Evolutionary conservation across 2,329 filamentous ascomycete genomes (phyloP), one percentile per base, ranked within the genome.

Genomic region (Cryphonectria radicalis): DNA sequence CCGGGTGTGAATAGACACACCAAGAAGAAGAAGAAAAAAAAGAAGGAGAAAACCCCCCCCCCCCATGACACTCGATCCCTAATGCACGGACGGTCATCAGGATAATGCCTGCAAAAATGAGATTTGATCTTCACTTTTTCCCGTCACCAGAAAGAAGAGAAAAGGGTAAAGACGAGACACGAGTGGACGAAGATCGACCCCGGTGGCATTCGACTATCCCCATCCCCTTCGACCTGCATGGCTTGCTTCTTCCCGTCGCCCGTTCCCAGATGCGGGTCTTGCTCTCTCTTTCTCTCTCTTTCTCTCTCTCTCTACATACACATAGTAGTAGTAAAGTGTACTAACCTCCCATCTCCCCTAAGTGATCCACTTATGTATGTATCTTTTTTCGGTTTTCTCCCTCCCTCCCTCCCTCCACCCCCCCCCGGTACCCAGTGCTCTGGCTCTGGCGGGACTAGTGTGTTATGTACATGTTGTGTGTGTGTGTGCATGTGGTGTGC

Each of bases 51-150:
- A 35, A n/a, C n/a, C n/a, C n/a, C n/a, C n/a, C n/a, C 4, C n/a
- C 53, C 53, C 69, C 66, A 64, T 65, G 43, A 35, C 63, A n/a
- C 40, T 63, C 62, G 53, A 60, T 72, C 28, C 42, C 63, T 59
- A 32, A 32, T 70, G 42, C 67, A 67, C 46, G 53, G 55, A 63
- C 63, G 35, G n/a, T 62, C 66, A 43, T 69, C 63, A 59, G 70
- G 69, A 68, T 69, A n/a, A 72, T 72, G 70, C 70, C 57, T 72
- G 70, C 62, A 63, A 46, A 10, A 19, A 19, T 53, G 63, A 72
- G 57, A 70, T 63, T 70, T 60, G 59, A 66, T 62, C 17, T n/a
- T 40, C 22, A 40, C 35, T 62, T 11, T 50, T n/a, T 50, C 22
- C 35, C 32, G 32, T 40, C 59, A n/a, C 59, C 17, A 32, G 28